Conservation (phyloP, 805 yeast genomes). For the Yarrowia keelungensis region DNA sequence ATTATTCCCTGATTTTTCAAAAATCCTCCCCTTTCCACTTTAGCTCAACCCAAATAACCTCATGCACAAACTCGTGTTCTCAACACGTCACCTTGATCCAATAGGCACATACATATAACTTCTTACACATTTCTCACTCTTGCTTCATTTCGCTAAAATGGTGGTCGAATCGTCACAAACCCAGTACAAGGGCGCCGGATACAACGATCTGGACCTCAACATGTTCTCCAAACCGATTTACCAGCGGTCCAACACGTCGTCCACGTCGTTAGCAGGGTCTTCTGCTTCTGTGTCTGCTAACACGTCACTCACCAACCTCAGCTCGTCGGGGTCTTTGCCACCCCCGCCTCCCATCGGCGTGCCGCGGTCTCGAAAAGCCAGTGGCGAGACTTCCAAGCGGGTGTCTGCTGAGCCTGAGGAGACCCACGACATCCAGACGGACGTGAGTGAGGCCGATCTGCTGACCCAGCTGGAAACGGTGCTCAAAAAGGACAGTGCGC, state of each 20-base stretch:
- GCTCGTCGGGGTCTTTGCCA: conserved; percentile 9
- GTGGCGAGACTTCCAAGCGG: conserved; percentile 11
- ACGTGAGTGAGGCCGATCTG: conserved; percentile 24
- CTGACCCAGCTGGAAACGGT: conserved; percentile 7
- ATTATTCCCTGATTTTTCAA: too few relatives aligned
- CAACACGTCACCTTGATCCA: conserved; percentile 29
- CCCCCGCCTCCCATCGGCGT: conserved; percentile 37
- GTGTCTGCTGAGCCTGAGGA: conserved; percentile 14
- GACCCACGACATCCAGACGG: background rate
- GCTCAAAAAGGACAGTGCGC: conserved; percentile 18
- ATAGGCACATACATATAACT: conserved; percentile 1
- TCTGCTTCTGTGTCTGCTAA: conserved; percentile 12
- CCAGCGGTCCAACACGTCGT: conserved; percentile 22
- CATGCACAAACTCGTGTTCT: conserved; percentile 24
- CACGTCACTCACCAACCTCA: conserved; percentile 27
- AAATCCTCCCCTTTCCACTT: background rate
- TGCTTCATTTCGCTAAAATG: background rate
- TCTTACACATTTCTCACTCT: conserved; percentile 1
- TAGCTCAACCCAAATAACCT: background rate
- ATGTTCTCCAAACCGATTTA: conserved; percentile 30
- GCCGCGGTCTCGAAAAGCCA: conserved; percentile 22
- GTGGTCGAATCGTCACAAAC: conserved; percentile 24
- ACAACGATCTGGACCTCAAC: conserved; percentile 29
- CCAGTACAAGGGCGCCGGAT: conserved; percentile 39
- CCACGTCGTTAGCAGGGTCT: background rate